Evolutionary conservation across 495 filamentous ascomycete species (phyloP), one percentile per base, ranked within the genome.

Genomic region (Rhypophila decipiens): DNA sequence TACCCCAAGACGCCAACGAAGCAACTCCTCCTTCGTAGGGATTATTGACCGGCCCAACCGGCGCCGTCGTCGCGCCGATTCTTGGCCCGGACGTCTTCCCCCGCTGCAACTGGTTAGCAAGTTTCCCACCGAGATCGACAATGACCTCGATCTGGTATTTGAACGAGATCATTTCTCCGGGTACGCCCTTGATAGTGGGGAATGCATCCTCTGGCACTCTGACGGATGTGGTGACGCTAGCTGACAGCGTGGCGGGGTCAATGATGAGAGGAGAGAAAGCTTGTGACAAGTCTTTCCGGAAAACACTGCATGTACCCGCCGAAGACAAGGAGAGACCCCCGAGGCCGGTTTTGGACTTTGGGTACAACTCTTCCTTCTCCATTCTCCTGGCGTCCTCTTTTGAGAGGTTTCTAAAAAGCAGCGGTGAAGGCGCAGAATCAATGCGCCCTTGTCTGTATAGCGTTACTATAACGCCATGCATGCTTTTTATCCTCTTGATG

Each of bases 81-180:
- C 51, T 33, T 3, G 52, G 24, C 13, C 67, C 47, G 53, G 67
- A 39, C 48, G 63, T 31, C 69, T 75, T 42, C 64, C 50, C 17
- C 60, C 66, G 54, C 65, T 77, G 44, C 66, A 65, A 55, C 65
- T 67, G 59, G 4, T 82, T 79, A 18, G 82, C 80, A 4, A 95
- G 72, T 58, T 88, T 96, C 12, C 91, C 90, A 22, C 91, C 88
- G 8, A 96, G 71, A 57, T 98, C 93, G 2, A 96, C 76, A 18
- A 97, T 83, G 2, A 96, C 86, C 61, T 98, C 93, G 20, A 96
- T 77, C 53, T 86, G 87, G 59, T 98, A 97, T 53, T 84, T 86
- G 67, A 98, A 97, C 51, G 82, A 87, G 50, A 98, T 94, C 77
- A 96, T 89, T 20, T 83, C 80, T 18, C 90, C 88, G 0, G 93